Evolutionary conservation across 441 rosid genomes (phyloP), one percentile per base, ranked within the genome.

Genomic region (Jatropha multifida): DNA sequence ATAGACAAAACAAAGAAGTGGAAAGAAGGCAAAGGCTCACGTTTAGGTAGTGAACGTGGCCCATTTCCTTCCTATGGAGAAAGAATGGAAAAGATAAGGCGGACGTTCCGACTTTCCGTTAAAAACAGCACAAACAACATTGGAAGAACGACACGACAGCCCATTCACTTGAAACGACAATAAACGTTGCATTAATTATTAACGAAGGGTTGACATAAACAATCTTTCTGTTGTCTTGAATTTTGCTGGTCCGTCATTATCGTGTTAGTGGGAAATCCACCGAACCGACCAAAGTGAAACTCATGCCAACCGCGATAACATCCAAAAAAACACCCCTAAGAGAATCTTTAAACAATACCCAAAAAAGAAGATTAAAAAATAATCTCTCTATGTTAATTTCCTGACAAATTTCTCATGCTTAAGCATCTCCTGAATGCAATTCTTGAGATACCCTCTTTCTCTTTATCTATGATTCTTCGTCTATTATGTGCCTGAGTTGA

Each of bases 391-490:
- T 54, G 18, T 54, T 52, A 48, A 60, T 76, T 71, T 27, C 69
- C 76, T 5, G 86, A 76, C 85, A 84, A 83, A 78, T 64, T 23
- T 46, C 71, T 40, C 54, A 20, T 58, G 23, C 79, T 27, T 5
- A 15, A 32, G 90, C 86, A 86, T 87, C 92, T 82, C 70, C 64
- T 69, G 49, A 71, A 18, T 38, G 48, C 51, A 23, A 20, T 15
- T 38, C 71, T 76, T 44, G 5, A 83, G 86, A 87, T 84, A 72
- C 88, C 84, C 64, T 72, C 60, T 27, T 26, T 46, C 40, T 38
- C 26, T 71, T 42, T 23, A 44, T 52, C 7, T n/a, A 2, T 4
- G 0, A 37, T n/a, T 60, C 49, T 62, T 68, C 71, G 76, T 68
- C 69, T 66, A 13, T 59, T 41, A 6, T 27, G 75, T 49, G 13